Percentiles rank a stretch among this genome's conserved stretches.
Evolutionary conservation across 2,329 filamentous ascomycete species (phyloP).

Genomic region (Aspergillus fumigatus): DNA sequence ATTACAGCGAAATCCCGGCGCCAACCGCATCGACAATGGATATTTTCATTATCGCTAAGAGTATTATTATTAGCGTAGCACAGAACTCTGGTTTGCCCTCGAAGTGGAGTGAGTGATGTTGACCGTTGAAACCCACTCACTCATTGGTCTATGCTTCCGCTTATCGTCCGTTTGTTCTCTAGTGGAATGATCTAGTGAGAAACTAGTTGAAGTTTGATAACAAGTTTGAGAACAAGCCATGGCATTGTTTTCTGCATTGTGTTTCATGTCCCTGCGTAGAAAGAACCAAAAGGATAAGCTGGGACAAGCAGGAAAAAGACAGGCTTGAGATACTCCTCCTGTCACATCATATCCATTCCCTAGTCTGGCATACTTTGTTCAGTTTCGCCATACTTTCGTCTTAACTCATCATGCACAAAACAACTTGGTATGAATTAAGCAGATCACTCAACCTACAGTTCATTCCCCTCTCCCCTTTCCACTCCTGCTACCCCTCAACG

Average conservation of each 20-base stretch:
- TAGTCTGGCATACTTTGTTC: neutral
- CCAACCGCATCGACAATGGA: neutral
- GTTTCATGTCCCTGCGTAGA: no score
- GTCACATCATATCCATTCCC: neutral
- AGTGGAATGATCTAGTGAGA: neutral
- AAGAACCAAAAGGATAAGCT: no score
- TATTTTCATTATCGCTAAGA: neutral
- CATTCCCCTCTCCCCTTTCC: neutral
- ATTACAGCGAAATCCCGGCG: neutral
- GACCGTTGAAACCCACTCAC: neutral
- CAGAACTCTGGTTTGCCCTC: neutral
- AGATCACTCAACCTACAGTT: neutral
- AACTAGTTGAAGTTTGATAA: neutral
- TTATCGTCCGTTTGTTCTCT: neutral
- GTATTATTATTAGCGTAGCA: neutral
- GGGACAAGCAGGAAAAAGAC: no score
- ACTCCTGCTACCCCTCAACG: conserved; percentile 3
- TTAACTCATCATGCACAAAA: neutral
- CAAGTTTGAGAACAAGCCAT: neutral
- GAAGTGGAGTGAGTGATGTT: neutral
- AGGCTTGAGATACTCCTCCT: no score
- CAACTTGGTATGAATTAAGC: neutral
- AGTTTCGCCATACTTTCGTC: neutral
- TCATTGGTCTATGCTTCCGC: neutral
- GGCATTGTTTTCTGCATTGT: no score